A percentile compares a stretch with the other conserved stretches of the same genome.
Evolutionary conservation across 306 rosid species (phyloP).

Genomic region (Vachellia pachyceras): DNA sequence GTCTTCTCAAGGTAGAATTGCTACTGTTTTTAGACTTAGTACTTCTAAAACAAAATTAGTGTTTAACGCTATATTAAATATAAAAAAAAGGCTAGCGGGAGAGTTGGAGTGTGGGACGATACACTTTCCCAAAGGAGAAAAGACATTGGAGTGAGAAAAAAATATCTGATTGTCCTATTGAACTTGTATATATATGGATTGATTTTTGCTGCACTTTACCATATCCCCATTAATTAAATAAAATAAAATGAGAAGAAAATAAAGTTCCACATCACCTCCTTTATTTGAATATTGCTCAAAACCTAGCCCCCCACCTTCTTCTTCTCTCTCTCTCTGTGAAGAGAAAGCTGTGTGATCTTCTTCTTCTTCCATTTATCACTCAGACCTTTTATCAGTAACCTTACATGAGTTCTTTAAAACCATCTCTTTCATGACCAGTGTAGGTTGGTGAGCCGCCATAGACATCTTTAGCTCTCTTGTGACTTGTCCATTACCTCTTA

Average conservation of each 20-base stretch:
- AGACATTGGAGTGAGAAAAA: slow-evolving; percentile 32
- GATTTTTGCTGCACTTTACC: background rate
- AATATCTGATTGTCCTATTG: slow-evolving; percentile 33
- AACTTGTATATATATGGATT: background rate
- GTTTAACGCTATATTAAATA: too few species aligned
- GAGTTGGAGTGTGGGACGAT: background rate
- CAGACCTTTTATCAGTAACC: background rate
- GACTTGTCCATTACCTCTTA: background rate
- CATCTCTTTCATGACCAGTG: background rate
- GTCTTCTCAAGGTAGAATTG: too few species aligned
- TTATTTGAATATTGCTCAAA: slow-evolving; percentile 24
- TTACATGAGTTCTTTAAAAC: background rate
- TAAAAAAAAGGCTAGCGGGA: too few species aligned
- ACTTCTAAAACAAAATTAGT: too few species aligned
- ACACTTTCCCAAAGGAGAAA: slow-evolving; percentile 48
- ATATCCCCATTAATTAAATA: background rate
- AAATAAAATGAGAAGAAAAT: background rate
- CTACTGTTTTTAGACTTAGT: too few species aligned
- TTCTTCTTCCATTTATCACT: background rate
- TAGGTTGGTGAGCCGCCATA: background rate
- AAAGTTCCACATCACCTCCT: slow-evolving; percentile 2
- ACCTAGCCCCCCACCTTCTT: slow-evolving; percentile 5
- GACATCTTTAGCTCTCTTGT: background rate
- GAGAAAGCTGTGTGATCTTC: background rate
- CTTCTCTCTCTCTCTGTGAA: background rate